Conservation (phyloP, 1,284 basidiomycete species). For the Ceratobasidium sp. region DNA sequence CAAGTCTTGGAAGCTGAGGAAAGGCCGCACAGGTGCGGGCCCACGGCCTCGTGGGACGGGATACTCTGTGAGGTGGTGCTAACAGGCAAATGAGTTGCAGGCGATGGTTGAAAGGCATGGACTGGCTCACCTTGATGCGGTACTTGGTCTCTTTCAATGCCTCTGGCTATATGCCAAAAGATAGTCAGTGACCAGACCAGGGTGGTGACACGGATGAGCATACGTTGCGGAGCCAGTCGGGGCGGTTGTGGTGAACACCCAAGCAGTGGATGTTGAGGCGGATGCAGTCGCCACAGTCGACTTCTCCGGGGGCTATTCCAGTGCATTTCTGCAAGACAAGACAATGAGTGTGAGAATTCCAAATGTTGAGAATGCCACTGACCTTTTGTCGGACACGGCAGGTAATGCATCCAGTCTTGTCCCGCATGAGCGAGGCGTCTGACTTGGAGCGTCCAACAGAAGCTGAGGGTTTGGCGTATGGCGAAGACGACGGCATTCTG, state of each 20-base stretch:
- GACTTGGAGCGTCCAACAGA: conserved; percentile 23
- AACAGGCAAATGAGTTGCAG: not conserved
- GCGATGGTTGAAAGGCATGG: not conserved
- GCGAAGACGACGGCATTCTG: conserved; percentile 34
- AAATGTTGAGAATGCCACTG: not conserved
- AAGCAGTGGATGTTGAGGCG: conserved; percentile 41
- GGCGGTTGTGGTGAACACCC: conserved; percentile 41
- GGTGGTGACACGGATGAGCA: not conserved
- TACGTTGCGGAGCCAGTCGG: conserved; percentile 43
- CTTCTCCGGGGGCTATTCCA: conserved; percentile 1
- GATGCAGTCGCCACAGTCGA: conserved; percentile 29
- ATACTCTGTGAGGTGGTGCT: conserved; percentile 42
- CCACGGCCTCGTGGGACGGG: conserved; percentile 41
- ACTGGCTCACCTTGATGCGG: conserved; percentile 33
- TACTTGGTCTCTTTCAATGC: conserved; percentile 43
- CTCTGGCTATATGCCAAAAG: conserved; percentile 6
- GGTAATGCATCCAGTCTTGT: conserved; percentile 44
- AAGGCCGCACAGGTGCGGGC: conserved; percentile 25
- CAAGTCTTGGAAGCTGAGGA: conserved; percentile 28
- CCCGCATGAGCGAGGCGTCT: conserved; percentile 33
- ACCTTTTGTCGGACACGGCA: conserved; percentile 44
- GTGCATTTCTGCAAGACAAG: conserved; percentile 27
- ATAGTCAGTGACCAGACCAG: not conserved
- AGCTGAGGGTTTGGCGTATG: conserved; percentile 16
- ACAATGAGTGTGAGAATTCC: not conserved